Percentiles rank a stretch among this genome's conserved stretches.
These are phyloP conservation scores for Russula griseocarnosa DNA, from an alignment of 768 basidiomycete species.

Conservation along the genomic window DNA sequence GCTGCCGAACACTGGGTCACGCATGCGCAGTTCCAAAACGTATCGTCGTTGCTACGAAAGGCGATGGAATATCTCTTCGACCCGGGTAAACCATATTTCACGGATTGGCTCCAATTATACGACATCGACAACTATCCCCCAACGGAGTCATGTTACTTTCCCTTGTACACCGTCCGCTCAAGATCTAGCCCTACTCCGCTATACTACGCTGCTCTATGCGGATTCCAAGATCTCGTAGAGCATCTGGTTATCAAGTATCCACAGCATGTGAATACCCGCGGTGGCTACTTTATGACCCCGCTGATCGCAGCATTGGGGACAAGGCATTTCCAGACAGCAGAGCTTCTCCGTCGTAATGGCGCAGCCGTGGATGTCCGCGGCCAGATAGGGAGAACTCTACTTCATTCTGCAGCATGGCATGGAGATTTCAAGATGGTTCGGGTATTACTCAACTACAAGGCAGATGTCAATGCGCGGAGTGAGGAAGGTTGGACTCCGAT, in stretches of 20 bases:
- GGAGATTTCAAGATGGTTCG: background rate
- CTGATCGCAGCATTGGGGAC: background rate
- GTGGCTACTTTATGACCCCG: background rate
- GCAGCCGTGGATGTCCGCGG: background rate
- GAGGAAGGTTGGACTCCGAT: background rate
- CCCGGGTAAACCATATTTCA: background rate
- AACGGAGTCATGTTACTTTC: background rate
- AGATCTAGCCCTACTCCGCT: background rate
- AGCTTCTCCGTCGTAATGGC: background rate
- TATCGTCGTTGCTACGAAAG: background rate
- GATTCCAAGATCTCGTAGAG: background rate
- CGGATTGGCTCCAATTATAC: background rate
- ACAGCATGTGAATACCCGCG: background rate
- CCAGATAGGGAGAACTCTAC: background rate
- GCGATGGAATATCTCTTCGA: background rate
- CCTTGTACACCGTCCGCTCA: background rate
- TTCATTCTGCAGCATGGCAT: background rate
- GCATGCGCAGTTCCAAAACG: background rate
- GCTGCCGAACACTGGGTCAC: background rate
- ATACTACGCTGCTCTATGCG: background rate
- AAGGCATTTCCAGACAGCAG: background rate
- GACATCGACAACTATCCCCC: background rate
- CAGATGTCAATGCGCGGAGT: background rate
- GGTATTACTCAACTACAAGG: background rate
- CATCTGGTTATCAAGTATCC: background rate